Evolutionary conservation across 805 yeast genomes (phyloP).

Genomic region (Debaryomyces maramus): DNA sequence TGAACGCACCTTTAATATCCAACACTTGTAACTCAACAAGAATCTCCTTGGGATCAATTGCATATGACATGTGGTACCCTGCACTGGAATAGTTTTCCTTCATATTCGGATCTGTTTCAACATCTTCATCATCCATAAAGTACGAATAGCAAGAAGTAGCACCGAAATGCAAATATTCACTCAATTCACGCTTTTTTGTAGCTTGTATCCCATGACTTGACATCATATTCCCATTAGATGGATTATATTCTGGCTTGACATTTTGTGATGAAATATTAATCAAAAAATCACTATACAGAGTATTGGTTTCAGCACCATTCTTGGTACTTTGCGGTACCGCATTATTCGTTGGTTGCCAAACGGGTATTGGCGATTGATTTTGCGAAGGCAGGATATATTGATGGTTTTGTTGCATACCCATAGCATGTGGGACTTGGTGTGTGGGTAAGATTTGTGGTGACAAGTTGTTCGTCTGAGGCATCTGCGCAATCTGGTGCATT

Average conservation of each 20-base stretch:
- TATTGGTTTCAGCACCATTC: too few species aligned
- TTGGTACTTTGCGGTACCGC: too few species aligned
- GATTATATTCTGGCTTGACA: conserved; percentile 6
- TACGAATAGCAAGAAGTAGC: conserved; percentile 10
- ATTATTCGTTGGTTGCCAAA: too few species aligned
- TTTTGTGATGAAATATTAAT: conserved; percentile 5
- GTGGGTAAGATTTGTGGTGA: too few species aligned
- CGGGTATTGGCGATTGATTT: too few species aligned
- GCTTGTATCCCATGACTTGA: conserved; percentile 2
- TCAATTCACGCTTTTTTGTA: conserved; percentile 4
- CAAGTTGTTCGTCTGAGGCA: too few species aligned
- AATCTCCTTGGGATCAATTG: conserved; percentile 5
- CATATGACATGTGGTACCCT: not conserved
- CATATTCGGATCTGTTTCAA: not conserved
- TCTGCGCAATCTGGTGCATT: too few species aligned
- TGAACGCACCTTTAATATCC: conserved; percentile 8
- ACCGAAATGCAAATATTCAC: conserved; percentile 10
- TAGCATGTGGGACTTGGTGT: too few species aligned
- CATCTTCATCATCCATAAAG: conserved; percentile 6
- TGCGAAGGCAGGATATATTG: too few species aligned
- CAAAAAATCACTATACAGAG: conserved; percentile 2
- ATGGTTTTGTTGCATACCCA: too few species aligned
- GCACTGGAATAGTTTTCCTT: not conserved
- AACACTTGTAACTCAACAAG: conserved; percentile 7
- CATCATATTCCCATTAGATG: not conserved